These are phyloP conservation scores for Bruguiera gymnorhiza DNA, from an alignment of 345 rosid species.

Conservation along the genomic window DNA sequence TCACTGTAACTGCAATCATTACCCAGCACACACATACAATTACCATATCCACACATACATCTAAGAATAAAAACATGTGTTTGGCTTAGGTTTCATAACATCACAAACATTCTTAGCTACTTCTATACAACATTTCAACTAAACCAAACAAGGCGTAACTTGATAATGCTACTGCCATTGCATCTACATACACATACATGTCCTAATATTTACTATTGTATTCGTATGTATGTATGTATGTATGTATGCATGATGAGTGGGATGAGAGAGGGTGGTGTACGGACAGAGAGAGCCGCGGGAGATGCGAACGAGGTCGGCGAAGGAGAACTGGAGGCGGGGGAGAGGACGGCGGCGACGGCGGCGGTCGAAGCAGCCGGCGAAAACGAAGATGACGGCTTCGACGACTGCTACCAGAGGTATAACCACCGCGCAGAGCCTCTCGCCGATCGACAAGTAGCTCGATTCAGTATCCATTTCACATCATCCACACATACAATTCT, in stretches of 20 bases:
- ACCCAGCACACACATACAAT: too few relatives aligned
- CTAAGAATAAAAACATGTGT: too few relatives aligned
- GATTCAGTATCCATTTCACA: slow-evolving; percentile 16
- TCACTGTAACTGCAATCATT: slow-evolving; percentile 50
- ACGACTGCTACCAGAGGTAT: slow-evolving; percentile 26
- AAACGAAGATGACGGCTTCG: slow-evolving; percentile 24
- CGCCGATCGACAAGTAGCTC: slow-evolving; percentile 28
- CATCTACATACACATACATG: too few relatives aligned
- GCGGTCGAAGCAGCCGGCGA: slow-evolving; percentile 36
- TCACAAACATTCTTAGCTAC: too few relatives aligned
- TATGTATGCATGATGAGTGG: too few relatives aligned
- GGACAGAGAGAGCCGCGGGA: slow-evolving; percentile 34
- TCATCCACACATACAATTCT: background rate
- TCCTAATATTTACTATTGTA: too few relatives aligned
- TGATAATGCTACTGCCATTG: too few relatives aligned
- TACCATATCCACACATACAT: too few relatives aligned
- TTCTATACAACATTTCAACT: too few relatives aligned
- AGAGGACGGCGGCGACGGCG: slow-evolving; percentile 15
- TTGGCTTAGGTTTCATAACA: too few relatives aligned
- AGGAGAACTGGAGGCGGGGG: slow-evolving; percentile 19
- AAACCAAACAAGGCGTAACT: too few relatives aligned
- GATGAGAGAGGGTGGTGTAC: background rate
- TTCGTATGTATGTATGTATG: too few relatives aligned
- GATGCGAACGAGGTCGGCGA: slow-evolving; percentile 34
- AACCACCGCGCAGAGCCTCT: slow-evolving; percentile 34